Evolutionary conservation across 2,329 filamentous ascomycete genomes (phyloP), one percentile per base, ranked within the genome.

Genomic region (Colletotrichum sp.): DNA sequence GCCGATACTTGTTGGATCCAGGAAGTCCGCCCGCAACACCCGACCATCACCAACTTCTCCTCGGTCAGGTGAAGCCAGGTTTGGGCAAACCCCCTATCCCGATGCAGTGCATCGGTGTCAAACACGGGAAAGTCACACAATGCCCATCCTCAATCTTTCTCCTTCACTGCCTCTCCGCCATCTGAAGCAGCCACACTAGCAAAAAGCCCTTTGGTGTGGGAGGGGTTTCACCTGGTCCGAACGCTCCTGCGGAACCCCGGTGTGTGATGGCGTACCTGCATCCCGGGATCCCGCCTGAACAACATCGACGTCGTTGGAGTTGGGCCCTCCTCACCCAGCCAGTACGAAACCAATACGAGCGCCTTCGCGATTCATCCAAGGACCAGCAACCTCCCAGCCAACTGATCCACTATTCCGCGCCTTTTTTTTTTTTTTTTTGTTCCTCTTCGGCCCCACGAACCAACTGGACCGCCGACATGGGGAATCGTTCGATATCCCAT

Each of bases 401-500:
- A 52, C 44, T 52, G 44, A 62, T 13, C 29, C 29, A 62, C 59
- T 13, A 19, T 22, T 36, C 19, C 19, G 30, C 55, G 32, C 25
- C 32, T 15, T 36, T 36, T 36, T 36, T 13, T 36, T 49, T 49
- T 44, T 39, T 8, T 5, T 44, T 1, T 34, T 34, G 19, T 49
- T 49, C 19, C 44, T 49, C 6, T 49, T 25, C 65, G 39, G 29
- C 59, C 59, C 71, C 65, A 69, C 49, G 57, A 73, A 22, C 30
- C 25, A 52, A 65, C 44, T 52, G 44, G 44, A 22, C 44, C 44
- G 44, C n/a, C n/a, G 6, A 22, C 11, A 52, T 44, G 22, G 19
- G 36, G 30, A 65, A 75, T 75, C 68, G 52, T 67, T 75, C 68
- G 68, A 75, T 75, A 62, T 62, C 30, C 72, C 72, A 67, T 16